Evolutionary conservation across 805 yeast genomes (phyloP).

Genomic region (Debaryomyces hansenii): DNA sequence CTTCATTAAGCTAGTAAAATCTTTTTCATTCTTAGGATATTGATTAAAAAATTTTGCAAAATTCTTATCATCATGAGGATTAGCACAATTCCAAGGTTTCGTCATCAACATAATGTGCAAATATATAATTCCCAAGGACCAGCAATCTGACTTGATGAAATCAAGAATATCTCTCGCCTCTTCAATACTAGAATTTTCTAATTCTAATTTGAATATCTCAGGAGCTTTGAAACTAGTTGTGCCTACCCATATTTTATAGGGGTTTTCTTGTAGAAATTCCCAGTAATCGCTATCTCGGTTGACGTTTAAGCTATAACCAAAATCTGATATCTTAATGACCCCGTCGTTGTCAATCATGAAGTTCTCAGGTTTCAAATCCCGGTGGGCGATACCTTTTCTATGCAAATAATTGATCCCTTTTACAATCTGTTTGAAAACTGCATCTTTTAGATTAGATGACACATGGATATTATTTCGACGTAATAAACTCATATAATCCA

Average conservation of each 20-base stretch:
- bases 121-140: conserved; percentile 54
- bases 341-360: conserved; percentile 47
- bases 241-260: conserved; percentile 39
- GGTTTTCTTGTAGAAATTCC: conserved; percentile 9
- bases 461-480: conserved; percentile 34
- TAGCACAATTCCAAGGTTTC: conserved; percentile 50
- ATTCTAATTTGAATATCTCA: conserved; percentile 38
- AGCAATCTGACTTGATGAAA: conserved; percentile 44
- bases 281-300: conserved; percentile 12
- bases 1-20: conserved; percentile 21
- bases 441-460: conserved; percentile 39
- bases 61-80: conserved; percentile 15
- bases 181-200: conserved; percentile 2
- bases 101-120: conserved; percentile 44
- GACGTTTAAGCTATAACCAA: conserved; percentile 49
- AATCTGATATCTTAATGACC: conserved; percentile 46
- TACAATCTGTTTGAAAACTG: conserved; percentile 46
- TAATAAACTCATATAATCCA: conserved; percentile 40
- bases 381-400: conserved; percentile 41
- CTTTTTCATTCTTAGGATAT: conserved; percentile 26
- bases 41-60: conserved; percentile 20
- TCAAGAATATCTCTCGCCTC: conserved; percentile 10
- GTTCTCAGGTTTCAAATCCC: conserved; percentile 59
- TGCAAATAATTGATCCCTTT: conserved; percentile 48
- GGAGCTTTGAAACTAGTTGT: conserved; percentile 58